phyloP scores from a whole-genome alignment of 768 basidiomycete genomes.

The Podaxis mareebaensis region DNA sequence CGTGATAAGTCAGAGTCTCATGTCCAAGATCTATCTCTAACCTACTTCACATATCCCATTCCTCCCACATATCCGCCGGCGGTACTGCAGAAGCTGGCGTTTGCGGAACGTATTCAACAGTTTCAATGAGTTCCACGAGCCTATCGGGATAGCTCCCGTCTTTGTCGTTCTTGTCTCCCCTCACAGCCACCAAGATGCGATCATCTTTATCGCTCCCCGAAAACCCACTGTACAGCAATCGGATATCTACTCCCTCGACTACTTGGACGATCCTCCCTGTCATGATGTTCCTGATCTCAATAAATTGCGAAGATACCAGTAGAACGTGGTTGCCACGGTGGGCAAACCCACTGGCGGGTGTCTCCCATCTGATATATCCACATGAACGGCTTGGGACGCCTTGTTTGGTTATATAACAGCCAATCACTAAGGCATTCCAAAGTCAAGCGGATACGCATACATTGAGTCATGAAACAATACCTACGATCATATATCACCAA shows the following conservation, averaged over 20 bases:
- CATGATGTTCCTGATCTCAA: slow-evolving; percentile 68
- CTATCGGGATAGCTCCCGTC: slow-evolving; percentile 55
- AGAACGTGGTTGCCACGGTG: slow-evolving; percentile 64
- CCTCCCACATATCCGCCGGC: slow-evolving; percentile 57
- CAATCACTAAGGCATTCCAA: slow-evolving; percentile 50
- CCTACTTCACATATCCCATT: slow-evolving; percentile 65
- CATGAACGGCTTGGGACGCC: slow-evolving; percentile 63
- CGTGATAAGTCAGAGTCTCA: neutral
- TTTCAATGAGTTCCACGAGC: slow-evolving; percentile 70
- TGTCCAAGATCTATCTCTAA: neutral
- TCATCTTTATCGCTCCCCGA: slow-evolving; percentile 36
- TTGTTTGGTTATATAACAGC: slow-evolving; percentile 73
- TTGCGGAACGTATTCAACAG: slow-evolving; percentile 52
- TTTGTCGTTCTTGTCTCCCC: slow-evolving; percentile 56
- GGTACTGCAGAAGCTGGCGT: slow-evolving; percentile 24
- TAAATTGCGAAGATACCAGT: slow-evolving; percentile 71
- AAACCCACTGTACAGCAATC: slow-evolving; percentile 55
- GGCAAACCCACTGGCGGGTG: slow-evolving; percentile 61
- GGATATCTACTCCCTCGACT: slow-evolving; percentile 72
- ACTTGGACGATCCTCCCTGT: slow-evolving; percentile 79
- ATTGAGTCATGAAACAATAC: slow-evolving; percentile 23
- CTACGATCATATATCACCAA: slow-evolving; percentile 76
- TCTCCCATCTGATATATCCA: slow-evolving; percentile 79
- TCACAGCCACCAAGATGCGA: slow-evolving; percentile 64
- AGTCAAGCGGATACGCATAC: neutral